Evolutionary conservation across 169 alveolate genomes (phyloP).

Genomic region (Plasmodium yoelii): DNA sequence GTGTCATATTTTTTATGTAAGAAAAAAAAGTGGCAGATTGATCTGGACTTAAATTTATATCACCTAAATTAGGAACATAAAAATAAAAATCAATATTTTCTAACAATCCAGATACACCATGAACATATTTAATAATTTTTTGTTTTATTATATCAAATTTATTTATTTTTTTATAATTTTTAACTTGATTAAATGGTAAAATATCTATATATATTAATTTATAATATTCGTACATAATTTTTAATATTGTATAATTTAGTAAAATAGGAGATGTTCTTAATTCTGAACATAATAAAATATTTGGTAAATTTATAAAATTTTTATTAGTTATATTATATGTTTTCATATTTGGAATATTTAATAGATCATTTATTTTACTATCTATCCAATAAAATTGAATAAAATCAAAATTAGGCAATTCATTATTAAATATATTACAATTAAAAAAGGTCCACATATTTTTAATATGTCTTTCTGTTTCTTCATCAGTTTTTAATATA

Average conservation of each 20-base stretch:
- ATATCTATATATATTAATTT: conserved; percentile 32
- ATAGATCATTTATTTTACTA: conserved; percentile 25
- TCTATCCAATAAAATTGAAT: conserved; percentile 50
- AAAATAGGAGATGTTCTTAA: conserved; percentile 54
- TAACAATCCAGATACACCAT: conserved; percentile 58
- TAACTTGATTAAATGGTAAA: conserved; percentile 58
- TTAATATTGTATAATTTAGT: conserved; percentile 60
- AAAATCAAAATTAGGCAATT: conserved; percentile 49
- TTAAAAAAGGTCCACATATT: conserved; percentile 71
- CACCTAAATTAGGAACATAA: conserved; percentile 66
- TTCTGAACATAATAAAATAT: conserved; percentile 9
- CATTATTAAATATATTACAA: conserved; percentile 57
- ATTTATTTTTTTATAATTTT: conserved; percentile 35
- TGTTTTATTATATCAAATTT: conserved; percentile 49
- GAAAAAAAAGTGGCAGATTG: conserved; percentile 52
- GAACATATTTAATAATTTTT: conserved; percentile 60
- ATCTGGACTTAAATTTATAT: conserved; percentile 34
- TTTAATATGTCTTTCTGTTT: conserved; percentile 64
- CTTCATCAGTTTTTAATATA: conserved; percentile 41
- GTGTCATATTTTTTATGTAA: conserved; percentile 23
- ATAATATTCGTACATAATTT: conserved; percentile 64
- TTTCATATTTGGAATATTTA: conserved; percentile 56
- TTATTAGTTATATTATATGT: conserved; percentile 52
- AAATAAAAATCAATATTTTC: conserved; percentile 71
- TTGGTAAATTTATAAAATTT: conserved; percentile 58